phyloP scores from a whole-genome alignment of 306 rosid species.

The Citrullus colocynthis region DNA sequence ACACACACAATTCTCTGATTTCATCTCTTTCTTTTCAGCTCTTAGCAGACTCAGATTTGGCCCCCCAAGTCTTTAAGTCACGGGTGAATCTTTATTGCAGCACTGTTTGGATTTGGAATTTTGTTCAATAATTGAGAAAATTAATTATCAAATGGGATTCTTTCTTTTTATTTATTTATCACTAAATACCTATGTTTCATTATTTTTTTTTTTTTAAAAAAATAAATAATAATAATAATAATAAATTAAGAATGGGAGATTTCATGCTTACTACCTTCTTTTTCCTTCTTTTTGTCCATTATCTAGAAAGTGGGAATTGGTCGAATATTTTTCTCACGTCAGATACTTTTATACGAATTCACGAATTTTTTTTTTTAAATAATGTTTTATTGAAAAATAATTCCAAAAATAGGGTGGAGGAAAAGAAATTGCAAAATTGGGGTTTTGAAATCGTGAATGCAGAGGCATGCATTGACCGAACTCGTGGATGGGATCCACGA shows the following conservation, averaged over 20 bases:
- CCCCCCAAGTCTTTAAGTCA: not conserved
- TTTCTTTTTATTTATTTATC: not conserved
- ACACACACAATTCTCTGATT: not conserved
- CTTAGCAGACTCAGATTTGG: conserved; percentile 1
- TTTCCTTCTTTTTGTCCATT: not conserved
- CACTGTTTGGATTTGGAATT: not conserved
- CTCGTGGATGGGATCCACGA: no score
- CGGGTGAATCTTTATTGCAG: not conserved
- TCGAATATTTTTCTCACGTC: not conserved
- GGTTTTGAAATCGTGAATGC: no score
- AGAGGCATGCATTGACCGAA: no score
- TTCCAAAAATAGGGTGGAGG: no score
- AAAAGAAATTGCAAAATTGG: no score
- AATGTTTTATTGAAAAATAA: no score
- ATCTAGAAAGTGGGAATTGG: not conserved
- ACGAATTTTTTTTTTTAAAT: no score
- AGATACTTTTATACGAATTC: not conserved
- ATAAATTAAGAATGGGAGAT: not conserved
- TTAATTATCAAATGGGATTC: not conserved
- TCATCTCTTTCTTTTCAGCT: not conserved
- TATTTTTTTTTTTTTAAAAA: not conserved
- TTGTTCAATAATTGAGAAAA: not conserved
- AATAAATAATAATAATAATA: no score
- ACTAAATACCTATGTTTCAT: not conserved
- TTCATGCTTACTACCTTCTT: not conserved